Evolutionary conservation across 2,329 filamentous ascomycete genomes (phyloP), one percentile per base, ranked within the genome.

Genomic region (Trichoderma semiorbis): DNA sequence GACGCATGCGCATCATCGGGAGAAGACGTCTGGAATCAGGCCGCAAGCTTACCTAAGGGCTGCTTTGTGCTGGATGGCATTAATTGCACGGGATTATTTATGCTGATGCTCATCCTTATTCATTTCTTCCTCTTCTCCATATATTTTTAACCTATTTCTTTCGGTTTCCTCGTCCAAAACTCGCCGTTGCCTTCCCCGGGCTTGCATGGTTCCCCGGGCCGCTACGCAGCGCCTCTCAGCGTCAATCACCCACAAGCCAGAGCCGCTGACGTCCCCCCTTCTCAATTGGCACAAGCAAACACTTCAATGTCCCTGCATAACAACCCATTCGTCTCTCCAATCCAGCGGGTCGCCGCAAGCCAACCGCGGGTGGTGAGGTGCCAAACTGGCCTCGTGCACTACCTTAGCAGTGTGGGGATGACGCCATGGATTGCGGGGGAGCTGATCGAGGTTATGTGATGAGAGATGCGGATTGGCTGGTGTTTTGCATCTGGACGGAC

Each of bases 401-500:
- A 69, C 57, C 57, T 62, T 69, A 69, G 67, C 67, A 69, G 72
- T 72, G 73, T 73, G 67, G 77, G 75, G 77, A 79, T 79, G 78
- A 79, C 78, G 78, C 78, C 77, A 79, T 78, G 78, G 76, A 79
- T 78, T 79, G 78, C 78, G 78, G 78, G 77, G 78, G 75, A 77
- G 77, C 77, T 55, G 74, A 72, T 72, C 73, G 74, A 74, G 72
- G 64, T 70, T 72, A 34, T 58, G 69, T 28, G 63, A 28, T 34
- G 34, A 32, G 63, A 71, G 62, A 28, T 36, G 43, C 53, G 67
- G 67, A 69, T 69, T 69, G 67, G 67, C 36, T 69, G 53, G 30
- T 66, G 50, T 50, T 69, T 69, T 50, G n/a, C 43, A 14, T 62
- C 64, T 67, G 58, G 26, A 69, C 30, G 21, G 43, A 34, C 57